Conservation (phyloP, 2,329 filamentous ascomycete genomes). For the Lachnellula arida region DNA sequence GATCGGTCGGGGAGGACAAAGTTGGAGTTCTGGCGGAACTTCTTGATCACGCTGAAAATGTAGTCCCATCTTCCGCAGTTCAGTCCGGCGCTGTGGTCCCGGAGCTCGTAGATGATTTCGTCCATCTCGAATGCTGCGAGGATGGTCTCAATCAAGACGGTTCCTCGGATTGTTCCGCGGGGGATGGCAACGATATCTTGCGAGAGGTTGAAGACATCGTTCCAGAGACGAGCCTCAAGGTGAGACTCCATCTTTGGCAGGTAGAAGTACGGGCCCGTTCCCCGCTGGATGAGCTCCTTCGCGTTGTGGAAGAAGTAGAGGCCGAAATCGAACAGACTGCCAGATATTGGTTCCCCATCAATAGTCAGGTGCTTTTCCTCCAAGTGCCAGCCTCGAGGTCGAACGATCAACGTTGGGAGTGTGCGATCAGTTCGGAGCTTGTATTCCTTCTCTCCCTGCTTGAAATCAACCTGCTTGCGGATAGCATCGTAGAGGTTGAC, state of each 20-base stretch:
- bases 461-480: slow-evolving; percentile 91
- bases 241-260: slow-evolving; percentile 98
- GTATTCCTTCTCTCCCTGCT: slow-evolving; percentile 92
- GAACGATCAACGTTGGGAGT: slow-evolving; percentile 86
- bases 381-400: slow-evolving; percentile 94
- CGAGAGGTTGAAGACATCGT: slow-evolving; percentile 92
- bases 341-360: slow-evolving; percentile 91
- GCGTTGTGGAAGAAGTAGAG: slow-evolving; percentile 99
- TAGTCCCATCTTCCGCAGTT: slow-evolving; percentile 99
- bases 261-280: slow-evolving; percentile 94
- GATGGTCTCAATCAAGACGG: slow-evolving; percentile 97
- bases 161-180: slow-evolving; percentile 88
- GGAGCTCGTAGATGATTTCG: slow-evolving; percentile 98
- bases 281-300: slow-evolving; percentile 75
- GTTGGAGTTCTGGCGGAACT: slow-evolving; percentile 90
- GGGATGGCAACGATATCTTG: slow-evolving; percentile 91
- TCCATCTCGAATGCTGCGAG: slow-evolving; percentile 99
- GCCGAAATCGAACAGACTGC: slow-evolving; percentile 91
- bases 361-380: slow-evolving; percentile 98
- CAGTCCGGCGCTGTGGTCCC: slow-evolving; percentile 90
- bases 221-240: slow-evolving; percentile 95
- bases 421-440: slow-evolving; percentile 88
- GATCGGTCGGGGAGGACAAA: slow-evolving; percentile 92
- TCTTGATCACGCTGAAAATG: slow-evolving; percentile 99
- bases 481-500: slow-evolving; percentile 97